Evolutionary conservation across 768 basidiomycete genomes (phyloP), one percentile per base, ranked within the genome.

Genomic region (Leccinum ochraceum): DNA sequence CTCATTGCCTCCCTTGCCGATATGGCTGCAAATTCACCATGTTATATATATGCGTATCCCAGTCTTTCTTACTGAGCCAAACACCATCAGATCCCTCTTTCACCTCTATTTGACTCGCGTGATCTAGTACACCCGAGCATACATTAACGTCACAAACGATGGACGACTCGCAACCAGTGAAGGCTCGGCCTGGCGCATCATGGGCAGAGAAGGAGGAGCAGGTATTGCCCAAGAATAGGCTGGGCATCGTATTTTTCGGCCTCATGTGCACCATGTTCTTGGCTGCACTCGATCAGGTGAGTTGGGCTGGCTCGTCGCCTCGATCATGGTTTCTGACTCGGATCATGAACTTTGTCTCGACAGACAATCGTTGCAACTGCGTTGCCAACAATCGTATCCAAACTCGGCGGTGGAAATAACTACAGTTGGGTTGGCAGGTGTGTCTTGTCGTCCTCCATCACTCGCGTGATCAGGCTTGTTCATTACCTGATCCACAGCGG

Each of bases 371-470:
- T 90, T 11, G 84, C 88, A 10, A 90, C 89, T 7, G 89, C 89
- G n/a, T 74, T 91, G 32, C 89, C 89, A 1, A 89, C 87, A 0
- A 90, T 92, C 54, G 86, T 89, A 11, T 71, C 67, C n/a, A 69
- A 87, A 24, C 79, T 91, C 0, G 84, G 86, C 49, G 88, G 85
- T 28, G 86, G 85, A 6, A 79, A 71, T 14, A 77, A 78, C 39
- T 90, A 91, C 62, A 84, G 86, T 54, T 91, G 90, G 89, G 86
- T 90, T 42, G 87, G 87, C 58, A 86, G 81, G 88, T 86, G 55
- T 16, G 79, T 71, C 22, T 7, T 42, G 0, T 44, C 37, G 6
- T 49, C 6, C 20, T 46, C 50, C 16, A 11, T 20, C 10, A 51
- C 17, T 9, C 7, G 8, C 17, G 1, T 28, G 16, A 6, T 3